Conservation (phyloP, 2,329 filamentous ascomycete genomes). For the Aureobasidium lini region DNA sequence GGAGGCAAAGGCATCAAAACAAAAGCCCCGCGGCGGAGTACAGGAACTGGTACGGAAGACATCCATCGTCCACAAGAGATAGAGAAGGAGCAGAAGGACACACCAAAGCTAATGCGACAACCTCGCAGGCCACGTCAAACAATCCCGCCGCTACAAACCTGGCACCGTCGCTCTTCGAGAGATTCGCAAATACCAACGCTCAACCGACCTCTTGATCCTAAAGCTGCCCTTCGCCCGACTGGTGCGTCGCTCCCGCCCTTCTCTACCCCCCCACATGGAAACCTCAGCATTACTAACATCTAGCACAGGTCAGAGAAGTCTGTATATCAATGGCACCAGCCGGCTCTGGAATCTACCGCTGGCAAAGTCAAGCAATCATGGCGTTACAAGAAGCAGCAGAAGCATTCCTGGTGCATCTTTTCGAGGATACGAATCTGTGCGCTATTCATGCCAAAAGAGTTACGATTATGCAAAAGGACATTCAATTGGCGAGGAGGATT, state of each 20-base stretch:
- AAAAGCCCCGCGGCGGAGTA: neutral
- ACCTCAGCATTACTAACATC: neutral
- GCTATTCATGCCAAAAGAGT: slow-evolving; percentile 99
- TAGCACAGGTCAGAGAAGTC: slow-evolving; percentile 70
- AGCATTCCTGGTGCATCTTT: slow-evolving; percentile 96
- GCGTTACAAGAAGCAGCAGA: slow-evolving; percentile 98
- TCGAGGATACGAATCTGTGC: slow-evolving; percentile 97
- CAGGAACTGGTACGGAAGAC: neutral
- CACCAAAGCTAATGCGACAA: neutral
- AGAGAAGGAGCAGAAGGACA: neutral
- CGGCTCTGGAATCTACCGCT: slow-evolving; percentile 62
- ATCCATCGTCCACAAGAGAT: neutral
- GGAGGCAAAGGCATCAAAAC: slow-evolving; percentile 13
- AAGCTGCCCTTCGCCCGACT: slow-evolving; percentile 98
- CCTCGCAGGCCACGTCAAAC: slow-evolving; percentile 13
- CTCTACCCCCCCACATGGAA: neutral
- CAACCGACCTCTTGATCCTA: slow-evolving; percentile 88
- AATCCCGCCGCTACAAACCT: slow-evolving; percentile 38
- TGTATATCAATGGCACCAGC: slow-evolving; percentile 86
- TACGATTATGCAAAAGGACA: slow-evolving; percentile 96
- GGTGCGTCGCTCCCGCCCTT: slow-evolving; percentile 36
- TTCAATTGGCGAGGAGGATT: slow-evolving; percentile 91
- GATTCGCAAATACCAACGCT: slow-evolving; percentile 97
- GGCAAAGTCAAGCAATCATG: slow-evolving; percentile 96
- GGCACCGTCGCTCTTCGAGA: slow-evolving; percentile 95